Percentiles rank a stretch among this genome's conserved stretches.
Conservation (phyloP, 2,329 filamentous ascomycete species). For the Orbilia blumenaviensis region DNA sequence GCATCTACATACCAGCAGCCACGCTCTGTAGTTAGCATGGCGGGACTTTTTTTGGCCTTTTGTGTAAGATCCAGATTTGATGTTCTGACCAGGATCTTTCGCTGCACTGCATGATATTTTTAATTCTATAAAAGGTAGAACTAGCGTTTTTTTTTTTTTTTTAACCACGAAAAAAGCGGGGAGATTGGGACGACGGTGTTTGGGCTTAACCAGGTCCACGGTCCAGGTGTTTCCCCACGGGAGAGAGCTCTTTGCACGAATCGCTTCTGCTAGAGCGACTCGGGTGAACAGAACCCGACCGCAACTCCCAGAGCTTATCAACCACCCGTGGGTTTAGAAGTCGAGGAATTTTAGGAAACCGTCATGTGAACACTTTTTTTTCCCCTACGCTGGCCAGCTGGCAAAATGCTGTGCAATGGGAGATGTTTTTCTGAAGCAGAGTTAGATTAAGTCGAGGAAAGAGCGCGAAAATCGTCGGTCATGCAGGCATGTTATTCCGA, state of each 20-base stretch:
- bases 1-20: not conserved
- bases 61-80: constrained; percentile 11
- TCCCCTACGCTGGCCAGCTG: constrained; percentile 22
- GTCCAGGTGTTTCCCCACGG: constrained; percentile 1
- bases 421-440: not conserved
- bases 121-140: not conserved
- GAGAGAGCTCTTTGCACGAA: constrained; percentile 17
- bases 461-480: not conserved
- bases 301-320: constrained; percentile 36
- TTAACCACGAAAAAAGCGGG: constrained; percentile 20
- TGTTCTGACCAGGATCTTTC: constrained; percentile 20
- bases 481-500: constrained; percentile 15
- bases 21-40: not conserved
- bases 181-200: constrained; percentile 7
- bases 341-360: constrained; percentile 1
- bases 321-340: constrained; percentile 1
- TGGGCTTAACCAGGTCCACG: constrained; percentile 15
- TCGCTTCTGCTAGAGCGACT: constrained; percentile 1
- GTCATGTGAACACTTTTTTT: constrained; percentile 32
- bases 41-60: not conserved
- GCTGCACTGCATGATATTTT: constrained; percentile 38
- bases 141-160: not conserved
- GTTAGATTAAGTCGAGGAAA: not conserved
- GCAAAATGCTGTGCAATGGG: constrained; percentile 19
- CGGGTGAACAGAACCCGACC: constrained; percentile 14